phyloP scores from a whole-genome alignment of 1,139 yeast species.

The Hyphopichia pseudoburtonii region DNA sequence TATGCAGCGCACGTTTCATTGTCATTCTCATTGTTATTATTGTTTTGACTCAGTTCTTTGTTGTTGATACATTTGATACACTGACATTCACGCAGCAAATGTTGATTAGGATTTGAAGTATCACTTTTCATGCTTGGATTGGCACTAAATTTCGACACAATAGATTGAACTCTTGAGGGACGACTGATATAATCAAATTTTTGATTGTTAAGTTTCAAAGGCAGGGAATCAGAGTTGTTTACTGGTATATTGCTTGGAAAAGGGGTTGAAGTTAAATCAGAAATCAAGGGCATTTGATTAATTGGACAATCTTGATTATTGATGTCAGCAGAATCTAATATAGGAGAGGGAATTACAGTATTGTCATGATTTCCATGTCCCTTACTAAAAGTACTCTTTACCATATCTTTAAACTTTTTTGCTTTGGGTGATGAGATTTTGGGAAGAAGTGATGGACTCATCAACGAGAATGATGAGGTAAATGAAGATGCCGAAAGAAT shows the following conservation, averaged over 20 bases:
- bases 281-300: too few species aligned
- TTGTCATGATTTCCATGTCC: too few species aligned
- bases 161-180: constrained; percentile 5
- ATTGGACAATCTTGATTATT: too few species aligned
- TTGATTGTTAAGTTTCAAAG: too few species aligned
- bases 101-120: not conserved
- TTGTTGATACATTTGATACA: constrained; percentile 1
- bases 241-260: too few species aligned
- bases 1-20: too few species aligned
- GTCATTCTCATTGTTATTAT: too few species aligned
- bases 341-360: too few species aligned
- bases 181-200: not conserved
- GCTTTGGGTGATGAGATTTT: not conserved
- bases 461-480: not conserved
- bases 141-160: constrained; percentile 6
- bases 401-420: not conserved
- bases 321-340: too few species aligned
- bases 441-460: not conserved
- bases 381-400: not conserved
- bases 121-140: constrained; percentile 1
- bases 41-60: not conserved
- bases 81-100: not conserved
- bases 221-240: too few species aligned
- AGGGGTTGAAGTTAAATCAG: too few species aligned
- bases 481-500: not conserved